Evolutionary conservation across 352 stramenopile genomes (phyloP).

Genomic region (Pilasporangium apinafurcum): DNA sequence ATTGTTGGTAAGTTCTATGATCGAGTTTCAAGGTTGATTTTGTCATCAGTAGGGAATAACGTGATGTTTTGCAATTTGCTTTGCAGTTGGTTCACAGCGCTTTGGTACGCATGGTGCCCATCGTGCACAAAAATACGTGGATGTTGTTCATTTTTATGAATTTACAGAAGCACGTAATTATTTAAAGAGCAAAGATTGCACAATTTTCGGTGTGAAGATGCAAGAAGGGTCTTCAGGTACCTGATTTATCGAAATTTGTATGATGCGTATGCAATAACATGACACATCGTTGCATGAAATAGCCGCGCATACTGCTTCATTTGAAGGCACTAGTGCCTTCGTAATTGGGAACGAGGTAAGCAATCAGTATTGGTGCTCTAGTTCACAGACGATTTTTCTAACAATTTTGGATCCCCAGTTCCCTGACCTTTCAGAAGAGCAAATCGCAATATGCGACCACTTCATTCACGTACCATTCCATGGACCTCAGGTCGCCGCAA

Average conservation of each 20-base stretch:
- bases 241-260: too few relatives aligned
- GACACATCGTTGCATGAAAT: too few relatives aligned
- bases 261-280: too few relatives aligned
- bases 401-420: slow-evolving; percentile 7
- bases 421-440: slow-evolving; percentile 41
- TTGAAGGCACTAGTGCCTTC: slow-evolving; percentile 53
- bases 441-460: slow-evolving; percentile 56
- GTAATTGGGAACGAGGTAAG: slow-evolving; percentile 71
- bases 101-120: slow-evolving; percentile 75
- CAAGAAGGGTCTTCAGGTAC: slow-evolving; percentile 3
- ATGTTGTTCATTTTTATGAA: slow-evolving; percentile 67
- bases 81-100: slow-evolving; percentile 62
- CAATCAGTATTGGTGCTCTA: not conserved
- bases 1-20: slow-evolving; percentile 44
- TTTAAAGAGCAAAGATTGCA: slow-evolving; percentile 46
- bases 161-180: slow-evolving; percentile 53
- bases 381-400: not conserved
- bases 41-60: not conserved
- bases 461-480: slow-evolving; percentile 60
- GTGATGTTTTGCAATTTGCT: not conserved
- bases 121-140: slow-evolving; percentile 75
- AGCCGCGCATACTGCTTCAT: slow-evolving; percentile 45
- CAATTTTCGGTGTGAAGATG: slow-evolving; percentile 43
- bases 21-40: not conserved
- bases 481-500: slow-evolving; percentile 20